A percentile compares a stretch with the other conserved stretches of the same genome.
phyloP scores from a whole-genome alignment of 169 alveolate species.

The Eimeria necatrix region DNA sequence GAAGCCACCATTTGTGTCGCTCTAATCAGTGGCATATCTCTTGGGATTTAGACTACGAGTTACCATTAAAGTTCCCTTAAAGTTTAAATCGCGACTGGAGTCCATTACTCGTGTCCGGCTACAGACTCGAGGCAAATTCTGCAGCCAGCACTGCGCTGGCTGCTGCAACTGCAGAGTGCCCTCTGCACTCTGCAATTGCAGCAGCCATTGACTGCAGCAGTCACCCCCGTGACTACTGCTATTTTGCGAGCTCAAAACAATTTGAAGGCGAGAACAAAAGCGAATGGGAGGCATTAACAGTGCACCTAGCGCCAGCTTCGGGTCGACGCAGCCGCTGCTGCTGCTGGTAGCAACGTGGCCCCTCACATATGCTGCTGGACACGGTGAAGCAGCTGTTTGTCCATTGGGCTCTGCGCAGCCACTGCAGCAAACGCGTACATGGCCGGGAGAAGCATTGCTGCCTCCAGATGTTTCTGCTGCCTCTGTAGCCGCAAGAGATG shows the following conservation, averaged over 20 bases:
- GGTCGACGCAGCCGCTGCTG: background rate
- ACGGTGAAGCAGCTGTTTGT: background rate
- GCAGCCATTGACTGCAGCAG: conserved; percentile 12
- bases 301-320: no score
- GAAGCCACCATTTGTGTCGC: no score
- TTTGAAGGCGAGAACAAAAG: no score
- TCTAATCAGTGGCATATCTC: no score
- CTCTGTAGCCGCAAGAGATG: conserved; percentile 25
- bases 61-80: no score
- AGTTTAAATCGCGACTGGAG: no score
- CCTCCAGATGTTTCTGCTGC: conserved; percentile 54
- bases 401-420: background rate
- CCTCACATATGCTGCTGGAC: background rate
- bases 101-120: no score
- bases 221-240: background rate
- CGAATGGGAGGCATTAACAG: no score
- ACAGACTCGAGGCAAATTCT: no score
- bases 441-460: background rate
- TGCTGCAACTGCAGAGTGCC: background rate
- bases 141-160: background rate
- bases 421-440: background rate
- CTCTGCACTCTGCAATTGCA: background rate
- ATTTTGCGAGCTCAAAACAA: background rate
- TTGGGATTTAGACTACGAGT: no score
- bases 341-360: background rate